Base-by-base conservation (phyloP, 2,329 filamentous ascomycete genomes). In the Massarina eburnea region DNA sequence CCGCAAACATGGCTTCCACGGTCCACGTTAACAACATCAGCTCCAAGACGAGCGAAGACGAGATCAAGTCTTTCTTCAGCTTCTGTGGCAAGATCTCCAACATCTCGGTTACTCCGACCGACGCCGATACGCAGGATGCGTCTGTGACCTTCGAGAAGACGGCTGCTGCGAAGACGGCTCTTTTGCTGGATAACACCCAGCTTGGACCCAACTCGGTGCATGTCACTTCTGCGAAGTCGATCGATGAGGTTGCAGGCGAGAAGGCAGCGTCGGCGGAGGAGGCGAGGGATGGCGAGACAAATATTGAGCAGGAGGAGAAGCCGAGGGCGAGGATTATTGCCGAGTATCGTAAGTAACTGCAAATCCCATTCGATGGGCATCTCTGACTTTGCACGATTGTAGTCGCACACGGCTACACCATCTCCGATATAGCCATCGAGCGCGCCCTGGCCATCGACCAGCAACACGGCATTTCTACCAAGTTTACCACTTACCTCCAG, bases 71-170 rank as follows among this genome's bases (percentile, higher is more conserved):
- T 69, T 99, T 99, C 80, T 99, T 99, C 80, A 94, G 88, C 78
- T 97, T 97, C 73, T 85, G 82, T 36, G 94, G 94, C 71, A 97
- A 96, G 80, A 95, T 99, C 71, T 85, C 83, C 58, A 81, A 82
- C 61, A 80, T 99, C 70, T 85, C 89, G 48, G 81, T 96, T 64
- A 89, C 84, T 21, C 74, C 84, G 40, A 77, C 72, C 30, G 49
- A 74, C 43, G 83, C 83, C 64, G 80, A 85, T 57, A 78, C 81
- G 57, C 90, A 96, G 75, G 85, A 85, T 39, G 94, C 94, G 46
- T 88, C 86, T n/a, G 91, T 99, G 53, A 91, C 85, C 41, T 99
- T 99, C 67, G 94, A 97, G 75, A 96, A 96, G 78, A 85, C 92
- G 71, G 95, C 92, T 12, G 94, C 94, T 40, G 91, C 92, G 49